Percentiles rank a stretch among this genome's conserved stretches.
Conservation (phyloP, 768 basidiomycete species). For the Amanita pallidorosea region DNA sequence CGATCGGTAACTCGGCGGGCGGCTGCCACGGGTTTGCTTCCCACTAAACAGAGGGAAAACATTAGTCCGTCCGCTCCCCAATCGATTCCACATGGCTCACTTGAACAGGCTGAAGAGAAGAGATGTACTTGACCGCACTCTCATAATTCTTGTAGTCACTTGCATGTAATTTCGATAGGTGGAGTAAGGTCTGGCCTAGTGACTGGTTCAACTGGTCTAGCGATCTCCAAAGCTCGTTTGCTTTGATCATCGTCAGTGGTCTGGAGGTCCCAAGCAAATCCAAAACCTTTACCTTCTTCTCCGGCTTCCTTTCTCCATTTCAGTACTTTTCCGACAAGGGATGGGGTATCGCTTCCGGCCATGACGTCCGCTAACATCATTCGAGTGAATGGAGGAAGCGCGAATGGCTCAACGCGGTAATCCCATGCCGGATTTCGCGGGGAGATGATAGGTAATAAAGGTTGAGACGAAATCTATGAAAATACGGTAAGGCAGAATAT, state of each 20-base stretch:
- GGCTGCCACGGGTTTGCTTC: conserved; percentile 44
- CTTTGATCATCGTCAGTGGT: conserved; percentile 21
- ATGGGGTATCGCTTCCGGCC: conserved; percentile 92
- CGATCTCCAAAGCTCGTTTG: conserved; percentile 52
- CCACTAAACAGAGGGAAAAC: too few relatives aligned
- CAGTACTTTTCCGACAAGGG: conserved; percentile 83
- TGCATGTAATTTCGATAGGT: conserved; percentile 38
- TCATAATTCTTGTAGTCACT: conserved; percentile 39
- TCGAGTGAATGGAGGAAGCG: conserved; percentile 73
- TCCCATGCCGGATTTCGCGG: conserved; percentile 70
- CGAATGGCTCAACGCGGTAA: conserved; percentile 54
- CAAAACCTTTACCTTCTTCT: conserved; percentile 32
- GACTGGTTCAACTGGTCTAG: conserved; percentile 54
- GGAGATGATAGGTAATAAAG: conserved; percentile 43
- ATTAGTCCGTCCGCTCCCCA: background rate
- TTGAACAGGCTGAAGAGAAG: conserved; percentile 48
- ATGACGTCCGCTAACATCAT: conserved; percentile 94
- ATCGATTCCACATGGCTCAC: conserved; percentile 16
- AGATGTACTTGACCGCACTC: conserved; percentile 50
- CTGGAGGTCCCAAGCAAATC: background rate
- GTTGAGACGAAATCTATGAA: conserved; percentile 12
- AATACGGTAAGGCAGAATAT: conserved; percentile 1
- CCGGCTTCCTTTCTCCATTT: conserved; percentile 72
- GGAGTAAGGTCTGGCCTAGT: conserved; percentile 39
- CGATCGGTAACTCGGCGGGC: conserved; percentile 28